Evolutionary conservation across 768 basidiomycete species (phyloP).

Genomic region (Podaxis sp.): DNA sequence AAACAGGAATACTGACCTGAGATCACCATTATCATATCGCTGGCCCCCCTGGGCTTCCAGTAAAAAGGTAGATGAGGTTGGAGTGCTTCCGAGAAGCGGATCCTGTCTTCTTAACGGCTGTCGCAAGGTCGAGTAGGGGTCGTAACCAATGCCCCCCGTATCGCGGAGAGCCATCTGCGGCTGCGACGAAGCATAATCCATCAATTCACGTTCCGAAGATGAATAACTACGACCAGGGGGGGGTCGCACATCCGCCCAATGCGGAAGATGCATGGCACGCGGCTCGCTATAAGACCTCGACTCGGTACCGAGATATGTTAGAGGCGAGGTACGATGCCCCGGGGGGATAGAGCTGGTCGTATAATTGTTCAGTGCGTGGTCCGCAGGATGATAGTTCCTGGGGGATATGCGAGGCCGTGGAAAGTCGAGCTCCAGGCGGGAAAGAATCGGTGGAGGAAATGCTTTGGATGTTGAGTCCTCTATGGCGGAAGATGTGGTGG

Average conservation of each 20-base stretch:
- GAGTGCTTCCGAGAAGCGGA: not conserved
- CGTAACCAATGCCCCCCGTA: not conserved
- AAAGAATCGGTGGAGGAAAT: not conserved
- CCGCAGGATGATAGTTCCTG: not conserved
- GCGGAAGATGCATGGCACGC: not conserved
- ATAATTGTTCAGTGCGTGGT: not conserved
- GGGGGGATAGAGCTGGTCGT: slow-evolving; percentile 6
- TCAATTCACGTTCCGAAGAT: not conserved
- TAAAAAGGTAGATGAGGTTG: not conserved
- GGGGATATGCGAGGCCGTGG: not conserved
- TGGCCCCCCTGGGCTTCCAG: not conserved
- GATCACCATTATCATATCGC: not conserved
- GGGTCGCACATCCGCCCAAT: not conserved
- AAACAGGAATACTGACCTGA: not conserved
- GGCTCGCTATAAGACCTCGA: not conserved
- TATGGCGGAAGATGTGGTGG: not conserved
- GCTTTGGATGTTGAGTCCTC: not conserved
- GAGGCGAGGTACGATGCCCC: not conserved
- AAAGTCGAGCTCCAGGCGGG: not conserved
- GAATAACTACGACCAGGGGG: not conserved
- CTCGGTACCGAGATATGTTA: not conserved
- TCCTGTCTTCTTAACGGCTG: not conserved
- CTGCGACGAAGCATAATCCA: not conserved
- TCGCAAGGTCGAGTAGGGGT: not conserved
- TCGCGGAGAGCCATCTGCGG: not conserved